phyloP scores from a whole-genome alignment of 2,329 filamentous ascomycete genomes.

The Cordyceps javanica region DNA sequence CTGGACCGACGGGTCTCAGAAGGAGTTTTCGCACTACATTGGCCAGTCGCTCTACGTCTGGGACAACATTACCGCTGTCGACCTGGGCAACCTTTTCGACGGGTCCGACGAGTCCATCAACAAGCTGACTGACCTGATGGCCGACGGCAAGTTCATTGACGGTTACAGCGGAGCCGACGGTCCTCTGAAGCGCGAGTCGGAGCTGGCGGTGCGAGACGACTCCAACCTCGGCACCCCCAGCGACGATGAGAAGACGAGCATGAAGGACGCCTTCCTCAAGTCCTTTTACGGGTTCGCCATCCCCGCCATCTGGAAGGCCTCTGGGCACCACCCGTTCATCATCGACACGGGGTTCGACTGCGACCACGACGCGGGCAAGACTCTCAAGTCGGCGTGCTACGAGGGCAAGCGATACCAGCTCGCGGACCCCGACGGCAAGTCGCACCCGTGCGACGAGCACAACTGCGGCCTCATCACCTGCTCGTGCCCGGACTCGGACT shows the following conservation, averaged over 20 bases:
- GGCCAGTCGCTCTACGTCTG: conserved; percentile 23
- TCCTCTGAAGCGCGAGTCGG: not conserved
- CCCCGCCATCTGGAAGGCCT: conserved; percentile 24
- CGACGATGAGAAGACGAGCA: not conserved
- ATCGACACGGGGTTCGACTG: conserved; percentile 27
- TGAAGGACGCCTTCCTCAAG: conserved; percentile 17
- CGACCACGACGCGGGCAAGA: conserved; percentile 16
- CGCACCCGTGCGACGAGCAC: conserved; percentile 3
- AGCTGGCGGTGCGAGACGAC: not conserved
- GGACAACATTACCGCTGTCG: conserved; percentile 15
- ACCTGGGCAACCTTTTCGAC: conserved; percentile 20
- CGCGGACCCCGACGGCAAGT: conserved; percentile 21
- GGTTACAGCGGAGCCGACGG: conserved; percentile 12
- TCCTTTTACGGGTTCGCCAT: conserved; percentile 26
- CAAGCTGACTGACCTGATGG: conserved; percentile 19
- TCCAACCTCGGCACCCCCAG: not conserved
- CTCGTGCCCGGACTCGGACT: conserved; percentile 19
- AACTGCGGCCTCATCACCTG: conserved; percentile 10
- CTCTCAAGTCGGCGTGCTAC: conserved; percentile 22
- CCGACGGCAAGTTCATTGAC: conserved; percentile 24
- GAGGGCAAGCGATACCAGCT: conserved; percentile 27
- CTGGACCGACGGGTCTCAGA: conserved; percentile 23
- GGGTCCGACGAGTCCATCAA: conserved; percentile 20
- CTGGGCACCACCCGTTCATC: conserved; percentile 24
- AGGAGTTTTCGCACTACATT: conserved; percentile 23